Evolutionary conservation across 2,329 filamentous ascomycete genomes (phyloP).

Genomic region (Albophoma yamanashiensis): DNA sequence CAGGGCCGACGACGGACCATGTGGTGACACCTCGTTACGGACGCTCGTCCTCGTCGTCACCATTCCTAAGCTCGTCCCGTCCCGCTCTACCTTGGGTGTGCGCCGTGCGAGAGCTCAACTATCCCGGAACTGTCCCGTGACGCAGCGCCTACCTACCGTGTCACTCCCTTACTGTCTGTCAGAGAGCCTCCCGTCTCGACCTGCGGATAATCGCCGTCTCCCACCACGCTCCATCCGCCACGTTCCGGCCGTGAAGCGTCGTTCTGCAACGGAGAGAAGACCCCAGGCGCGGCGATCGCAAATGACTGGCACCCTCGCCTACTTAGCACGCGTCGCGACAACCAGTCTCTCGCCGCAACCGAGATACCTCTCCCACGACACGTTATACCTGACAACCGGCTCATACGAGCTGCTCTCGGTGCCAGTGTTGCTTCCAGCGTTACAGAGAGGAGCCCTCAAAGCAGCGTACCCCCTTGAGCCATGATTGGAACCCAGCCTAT

Average conservation of each 20-base stretch:
- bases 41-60: background rate
- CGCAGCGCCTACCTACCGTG: background rate
- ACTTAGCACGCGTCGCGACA: background rate
- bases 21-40: background rate
- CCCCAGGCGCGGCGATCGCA: background rate
- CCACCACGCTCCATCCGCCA: background rate
- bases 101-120: background rate
- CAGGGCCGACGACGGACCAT: background rate
- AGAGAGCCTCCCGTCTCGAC: background rate
- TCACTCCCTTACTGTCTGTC: background rate
- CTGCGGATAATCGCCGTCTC: background rate
- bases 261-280: background rate
- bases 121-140: background rate
- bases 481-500: conserved; percentile 11
- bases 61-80: background rate
- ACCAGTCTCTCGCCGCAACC: background rate
- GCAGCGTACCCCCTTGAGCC: background rate
- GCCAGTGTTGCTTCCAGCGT: background rate
- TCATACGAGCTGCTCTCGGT: background rate
- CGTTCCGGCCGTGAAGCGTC: background rate
- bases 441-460: background rate
- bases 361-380: background rate
- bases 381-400: background rate
- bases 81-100: background rate
- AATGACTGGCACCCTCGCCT: background rate